phyloP scores from a whole-genome alignment of 768 basidiomycete genomes.

The Lentinus tigrinus region DNA sequence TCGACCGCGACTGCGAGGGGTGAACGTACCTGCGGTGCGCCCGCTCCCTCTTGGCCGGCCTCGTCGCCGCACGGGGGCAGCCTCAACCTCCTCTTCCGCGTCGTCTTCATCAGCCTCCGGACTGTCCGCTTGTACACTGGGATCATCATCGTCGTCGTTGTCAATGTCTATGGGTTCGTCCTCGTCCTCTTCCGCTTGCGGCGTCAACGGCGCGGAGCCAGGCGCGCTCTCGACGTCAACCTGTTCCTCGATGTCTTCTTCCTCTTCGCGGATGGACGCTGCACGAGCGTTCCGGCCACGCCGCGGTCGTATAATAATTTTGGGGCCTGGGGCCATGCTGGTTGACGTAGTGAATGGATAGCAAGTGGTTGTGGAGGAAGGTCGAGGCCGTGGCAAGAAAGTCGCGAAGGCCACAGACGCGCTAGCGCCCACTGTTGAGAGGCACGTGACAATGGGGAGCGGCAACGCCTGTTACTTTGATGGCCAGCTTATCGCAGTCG shows the following conservation, averaged over 20 bases:
- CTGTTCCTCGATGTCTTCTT: slow-evolving; percentile 27
- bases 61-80: slow-evolving; percentile 23
- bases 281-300: slow-evolving; percentile 25
- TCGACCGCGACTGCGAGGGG: slow-evolving; percentile 25
- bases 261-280: background rate
- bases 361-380: background rate
- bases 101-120: slow-evolving; percentile 31
- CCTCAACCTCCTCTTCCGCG: slow-evolving; percentile 23
- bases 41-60: slow-evolving; percentile 26
- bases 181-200: slow-evolving; percentile 13
- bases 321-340: slow-evolving; percentile 20
- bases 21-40: slow-evolving; percentile 20
- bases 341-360: no score
- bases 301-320: slow-evolving; percentile 43
- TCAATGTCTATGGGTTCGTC: slow-evolving; percentile 20
- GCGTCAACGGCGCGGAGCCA: slow-evolving; percentile 7
- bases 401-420: background rate
- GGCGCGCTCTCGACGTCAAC: slow-evolving; percentile 14
- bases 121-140: slow-evolving; percentile 28
- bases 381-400: background rate
- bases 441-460: no score
- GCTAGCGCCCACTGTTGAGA: background rate
- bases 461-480: no score
- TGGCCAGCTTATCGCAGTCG: no score
- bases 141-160: slow-evolving; percentile 33